Conservation (phyloP, 805 yeast species). For the Saccharomycopsis microspora region DNA sequence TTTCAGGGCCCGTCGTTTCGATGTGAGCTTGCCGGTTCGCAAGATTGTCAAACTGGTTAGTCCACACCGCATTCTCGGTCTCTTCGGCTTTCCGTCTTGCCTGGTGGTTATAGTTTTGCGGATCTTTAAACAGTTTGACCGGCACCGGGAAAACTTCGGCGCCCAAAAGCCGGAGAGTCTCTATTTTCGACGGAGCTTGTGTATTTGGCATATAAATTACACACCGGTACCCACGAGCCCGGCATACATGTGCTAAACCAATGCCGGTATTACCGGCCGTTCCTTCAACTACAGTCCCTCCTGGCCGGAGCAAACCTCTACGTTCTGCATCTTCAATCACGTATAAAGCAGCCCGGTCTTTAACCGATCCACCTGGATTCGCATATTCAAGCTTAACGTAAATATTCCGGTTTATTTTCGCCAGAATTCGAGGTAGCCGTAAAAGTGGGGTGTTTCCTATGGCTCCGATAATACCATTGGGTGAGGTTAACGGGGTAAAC, state of each 20-base stretch:
- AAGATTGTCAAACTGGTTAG: conserved; percentile 82
- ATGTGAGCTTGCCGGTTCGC: conserved; percentile 85
- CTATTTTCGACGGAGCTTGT: conserved; percentile 71
- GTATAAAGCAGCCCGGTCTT: conserved; percentile 80
- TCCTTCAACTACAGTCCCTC: conserved; percentile 86
- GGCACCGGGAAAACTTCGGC: conserved; percentile 87
- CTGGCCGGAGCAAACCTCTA: conserved; percentile 50
- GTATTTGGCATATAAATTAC: conserved; percentile 89
- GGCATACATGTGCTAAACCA: conserved; percentile 73
- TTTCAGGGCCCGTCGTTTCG: conserved; percentile 87
- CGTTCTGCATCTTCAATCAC: conserved; percentile 71
- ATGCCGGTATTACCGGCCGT: conserved; percentile 97
- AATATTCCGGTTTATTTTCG: conserved; percentile 56
- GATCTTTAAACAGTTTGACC: conserved; percentile 72
- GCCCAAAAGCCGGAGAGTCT: conserved; percentile 62
- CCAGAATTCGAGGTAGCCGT: conserved; percentile 43
- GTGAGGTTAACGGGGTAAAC: conserved; percentile 4
- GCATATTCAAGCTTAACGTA: conserved; percentile 87
- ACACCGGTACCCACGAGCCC: conserved; percentile 75
- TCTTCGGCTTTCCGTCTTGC: conserved; percentile 76
- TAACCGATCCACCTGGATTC: conserved; percentile 91
- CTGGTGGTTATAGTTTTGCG: conserved; percentile 78
- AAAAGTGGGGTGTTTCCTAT: conserved; percentile 91
- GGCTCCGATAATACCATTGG: conserved; percentile 48
- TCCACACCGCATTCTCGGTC: conserved; percentile 78